Conservation (phyloP, 805 yeast species). For the Pichia cabralensis region DNA sequence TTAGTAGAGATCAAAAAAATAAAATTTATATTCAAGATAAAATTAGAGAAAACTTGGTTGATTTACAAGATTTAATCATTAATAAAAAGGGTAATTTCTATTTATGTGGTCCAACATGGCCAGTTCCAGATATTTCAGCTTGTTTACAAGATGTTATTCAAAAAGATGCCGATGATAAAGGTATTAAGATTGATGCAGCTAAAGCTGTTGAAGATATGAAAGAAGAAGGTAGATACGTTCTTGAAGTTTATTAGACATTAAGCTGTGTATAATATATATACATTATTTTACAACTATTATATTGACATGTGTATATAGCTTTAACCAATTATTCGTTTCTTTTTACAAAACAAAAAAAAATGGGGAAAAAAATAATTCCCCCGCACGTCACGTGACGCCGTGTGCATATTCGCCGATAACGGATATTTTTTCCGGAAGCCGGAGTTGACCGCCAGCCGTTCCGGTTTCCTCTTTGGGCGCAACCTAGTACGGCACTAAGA, state of each 20-base stretch:
- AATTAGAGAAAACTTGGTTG: slow-evolving; percentile 66
- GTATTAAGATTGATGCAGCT: slow-evolving; percentile 59
- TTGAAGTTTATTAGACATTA: slow-evolving; percentile 82
- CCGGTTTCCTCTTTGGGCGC: too few relatives aligned
- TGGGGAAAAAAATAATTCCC: too few relatives aligned
- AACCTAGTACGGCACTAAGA: too few relatives aligned
- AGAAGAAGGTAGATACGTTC: slow-evolving; percentile 82
- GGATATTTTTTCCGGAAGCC: too few relatives aligned
- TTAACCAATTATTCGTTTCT: too few relatives aligned
- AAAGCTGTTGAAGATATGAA: slow-evolving; percentile 87
- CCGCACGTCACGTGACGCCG: too few relatives aligned
- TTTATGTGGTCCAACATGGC: slow-evolving; percentile 99
- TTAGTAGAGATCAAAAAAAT: slow-evolving; percentile 93
- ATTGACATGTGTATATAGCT: too few relatives aligned
- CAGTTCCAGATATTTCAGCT: slow-evolving; percentile 91
- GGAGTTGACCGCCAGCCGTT: too few relatives aligned
- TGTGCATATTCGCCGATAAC: too few relatives aligned
- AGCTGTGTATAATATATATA: too few relatives aligned
- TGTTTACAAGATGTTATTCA: slow-evolving; percentile 75
- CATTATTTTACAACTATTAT: too few relatives aligned
- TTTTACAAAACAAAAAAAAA: too few relatives aligned
- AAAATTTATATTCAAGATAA: slow-evolving; percentile 93
- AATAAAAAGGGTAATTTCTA: slow-evolving; percentile 80
- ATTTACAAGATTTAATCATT: slow-evolving; percentile 71
- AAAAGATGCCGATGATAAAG: slow-evolving; percentile 59